Percentiles rank a stretch among this genome's conserved stretches.
phyloP scores from a whole-genome alignment of 2,329 filamentous ascomycete genomes.

The Clonostachys byssicola region DNA sequence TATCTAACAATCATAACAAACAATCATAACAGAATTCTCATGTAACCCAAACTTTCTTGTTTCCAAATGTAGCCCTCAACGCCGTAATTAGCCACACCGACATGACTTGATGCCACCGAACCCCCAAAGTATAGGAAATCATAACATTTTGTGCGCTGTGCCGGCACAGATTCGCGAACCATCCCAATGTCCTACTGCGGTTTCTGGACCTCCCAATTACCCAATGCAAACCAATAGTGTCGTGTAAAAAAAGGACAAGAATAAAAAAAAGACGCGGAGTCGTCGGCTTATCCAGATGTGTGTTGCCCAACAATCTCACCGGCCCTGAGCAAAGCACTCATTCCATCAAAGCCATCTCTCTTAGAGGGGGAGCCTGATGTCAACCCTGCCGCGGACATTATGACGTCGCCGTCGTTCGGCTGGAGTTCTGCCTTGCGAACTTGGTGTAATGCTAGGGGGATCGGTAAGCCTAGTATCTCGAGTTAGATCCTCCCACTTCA shows the following conservation, averaged over 20 bases:
- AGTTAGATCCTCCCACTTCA: no score
- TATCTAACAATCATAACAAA: no score
- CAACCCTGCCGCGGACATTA: slow-evolving; percentile 16
- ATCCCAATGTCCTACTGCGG: not conserved
- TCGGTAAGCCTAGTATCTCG: no score
- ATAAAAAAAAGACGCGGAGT: not conserved
- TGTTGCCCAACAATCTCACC: slow-evolving; percentile 49
- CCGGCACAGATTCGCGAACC: not conserved
- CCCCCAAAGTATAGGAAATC: no score
- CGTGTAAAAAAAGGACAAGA: not conserved
- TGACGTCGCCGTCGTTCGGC: slow-evolving; percentile 18
- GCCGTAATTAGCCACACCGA: no score
- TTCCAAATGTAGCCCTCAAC: no score
- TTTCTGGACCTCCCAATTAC: not conserved
- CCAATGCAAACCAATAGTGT: not conserved
- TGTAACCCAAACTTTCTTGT: no score
- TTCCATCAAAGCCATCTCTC: slow-evolving; percentile 42
- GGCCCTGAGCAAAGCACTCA: slow-evolving; percentile 53
- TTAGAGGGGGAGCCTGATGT: slow-evolving; percentile 9
- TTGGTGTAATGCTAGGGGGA: not conserved
- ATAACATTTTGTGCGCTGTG: no score
- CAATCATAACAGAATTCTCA: no score
- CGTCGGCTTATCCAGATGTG: slow-evolving; percentile 20
- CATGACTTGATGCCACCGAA: no score
- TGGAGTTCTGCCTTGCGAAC: slow-evolving; percentile 5